Evolutionary conservation across 2,329 filamentous ascomycete species (phyloP).

Genomic region (Fusarium redolens): DNA sequence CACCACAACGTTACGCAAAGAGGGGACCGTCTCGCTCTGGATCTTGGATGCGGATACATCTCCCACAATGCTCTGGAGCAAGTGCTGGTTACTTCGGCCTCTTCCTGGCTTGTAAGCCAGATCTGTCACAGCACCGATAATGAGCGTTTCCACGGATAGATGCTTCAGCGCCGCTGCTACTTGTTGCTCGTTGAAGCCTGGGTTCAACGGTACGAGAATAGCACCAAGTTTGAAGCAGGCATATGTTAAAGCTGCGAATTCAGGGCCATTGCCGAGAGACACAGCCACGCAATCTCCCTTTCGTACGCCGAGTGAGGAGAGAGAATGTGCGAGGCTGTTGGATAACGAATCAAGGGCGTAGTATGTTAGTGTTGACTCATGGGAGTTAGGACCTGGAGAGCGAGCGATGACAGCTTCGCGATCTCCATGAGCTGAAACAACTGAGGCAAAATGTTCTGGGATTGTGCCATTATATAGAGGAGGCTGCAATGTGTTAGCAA

Average conservation of each 20-base stretch:
- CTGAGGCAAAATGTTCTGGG: conserved; percentile 75
- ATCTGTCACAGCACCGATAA: conserved; percentile 91
- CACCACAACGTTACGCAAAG: conserved; percentile 76
- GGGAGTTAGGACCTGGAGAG: conserved; percentile 53
- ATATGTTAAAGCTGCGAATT: conserved; percentile 88
- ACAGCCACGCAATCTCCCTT: conserved; percentile 90
- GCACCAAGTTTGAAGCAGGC: conserved; percentile 95
- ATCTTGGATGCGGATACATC: conserved; percentile 52
- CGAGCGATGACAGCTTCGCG: conserved; percentile 67
- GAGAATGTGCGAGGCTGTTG: conserved; percentile 77
- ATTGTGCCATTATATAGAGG: conserved; percentile 75
- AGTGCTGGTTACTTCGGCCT: conserved; percentile 64
- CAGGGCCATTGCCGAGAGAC: conserved; percentile 84
- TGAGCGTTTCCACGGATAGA: conserved; percentile 76
- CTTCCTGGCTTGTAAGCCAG: conserved; percentile 72
- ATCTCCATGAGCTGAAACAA: conserved; percentile 74
- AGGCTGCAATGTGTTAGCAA: conserved; percentile 62
- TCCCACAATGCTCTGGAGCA: conserved; percentile 60
- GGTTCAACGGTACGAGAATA: conserved; percentile 92
- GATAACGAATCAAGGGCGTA: conserved; percentile 78
- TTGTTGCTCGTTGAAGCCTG: conserved; percentile 84
- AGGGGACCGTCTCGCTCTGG: conserved; percentile 67
- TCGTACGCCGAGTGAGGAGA: conserved; percentile 76
- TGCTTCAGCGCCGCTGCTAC: conserved; percentile 82
- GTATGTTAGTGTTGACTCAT: conserved; percentile 80